Evolutionary conservation across 208 protist genomes (phyloP).

Genomic region (Trypanosoma congolense): DNA sequence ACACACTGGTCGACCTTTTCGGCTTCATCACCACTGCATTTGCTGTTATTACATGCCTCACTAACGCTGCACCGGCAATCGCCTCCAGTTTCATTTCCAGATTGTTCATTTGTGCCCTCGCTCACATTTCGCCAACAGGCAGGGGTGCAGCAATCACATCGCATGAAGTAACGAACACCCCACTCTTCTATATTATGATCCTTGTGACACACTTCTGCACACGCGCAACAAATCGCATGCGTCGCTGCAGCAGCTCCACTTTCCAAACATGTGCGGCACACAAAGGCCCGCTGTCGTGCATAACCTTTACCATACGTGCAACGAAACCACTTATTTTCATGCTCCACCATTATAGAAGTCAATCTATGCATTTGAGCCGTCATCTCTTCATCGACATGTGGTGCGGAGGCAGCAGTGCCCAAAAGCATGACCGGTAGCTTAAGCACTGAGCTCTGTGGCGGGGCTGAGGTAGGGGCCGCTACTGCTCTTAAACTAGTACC

Average conservation of each 20-base stretch:
- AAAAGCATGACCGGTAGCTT: constrained; percentile 63
- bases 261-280: constrained; percentile 76
- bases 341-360: constrained; percentile 61
- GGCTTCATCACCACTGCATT: constrained; percentile 6
- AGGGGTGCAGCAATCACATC: constrained; percentile 82
- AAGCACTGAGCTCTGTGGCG: constrained; percentile 15
- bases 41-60: constrained; percentile 1
- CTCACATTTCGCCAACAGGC: constrained; percentile 48
- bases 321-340: constrained; percentile 59
- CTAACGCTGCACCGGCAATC: no score
- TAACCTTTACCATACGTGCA: constrained; percentile 78
- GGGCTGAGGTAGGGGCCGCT: constrained; percentile 1
- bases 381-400: constrained; percentile 44
- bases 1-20: constrained; percentile 12
- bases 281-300: constrained; percentile 64
- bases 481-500: not conserved
- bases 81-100: not conserved
- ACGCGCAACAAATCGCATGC: constrained; percentile 74
- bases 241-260: constrained; percentile 46
- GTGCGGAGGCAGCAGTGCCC: constrained; percentile 32
- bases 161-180: constrained; percentile 80
- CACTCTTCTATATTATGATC: constrained; percentile 81
- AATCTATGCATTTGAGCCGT: constrained; percentile 63
- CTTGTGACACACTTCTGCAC: constrained; percentile 74
- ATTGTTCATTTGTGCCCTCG: not conserved